These are phyloP conservation scores for Lippia alba DNA, from an alignment of 305 asterid genomes.

Conservation along the genomic window DNA sequence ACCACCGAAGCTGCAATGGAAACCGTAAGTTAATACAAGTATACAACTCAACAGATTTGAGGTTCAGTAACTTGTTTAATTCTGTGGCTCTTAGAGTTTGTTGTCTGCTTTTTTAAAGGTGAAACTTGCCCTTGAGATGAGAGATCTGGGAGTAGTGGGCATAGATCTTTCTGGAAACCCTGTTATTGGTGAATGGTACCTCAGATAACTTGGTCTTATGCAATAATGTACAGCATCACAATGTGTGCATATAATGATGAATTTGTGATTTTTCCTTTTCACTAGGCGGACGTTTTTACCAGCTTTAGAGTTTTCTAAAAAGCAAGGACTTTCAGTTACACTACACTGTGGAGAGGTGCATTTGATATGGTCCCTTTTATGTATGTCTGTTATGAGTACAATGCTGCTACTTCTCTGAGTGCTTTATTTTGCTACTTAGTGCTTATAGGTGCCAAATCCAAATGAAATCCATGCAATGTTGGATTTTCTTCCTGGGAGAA, in stretches of 20 bases:
- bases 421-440: constrained; percentile 53
- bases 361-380: constrained; percentile 42
- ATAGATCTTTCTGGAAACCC: constrained; percentile 94
- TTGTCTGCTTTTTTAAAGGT: constrained; percentile 55
- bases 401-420: constrained; percentile 40
- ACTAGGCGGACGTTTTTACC: constrained; percentile 80
- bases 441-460: constrained; percentile 85
- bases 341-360: constrained; percentile 98
- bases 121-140: constrained; percentile 77
- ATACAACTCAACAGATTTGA: constrained; percentile 3
- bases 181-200: constrained; percentile 81
- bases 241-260: constrained; percentile 24
- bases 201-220: not conserved
- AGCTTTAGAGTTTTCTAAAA: constrained; percentile 81
- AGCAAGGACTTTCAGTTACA: constrained; percentile 75
- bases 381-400: constrained; percentile 6
- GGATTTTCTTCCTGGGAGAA: constrained; percentile 78
- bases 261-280: constrained; percentile 29
- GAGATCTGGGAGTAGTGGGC: constrained; percentile 79
- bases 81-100: constrained; percentile 25
- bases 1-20: constrained; percentile 89
- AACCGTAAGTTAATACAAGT: constrained; percentile 62
- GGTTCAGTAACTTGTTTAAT: constrained; percentile 14
- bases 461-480: constrained; percentile 83
- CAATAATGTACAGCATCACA: constrained; percentile 3